phyloP scores from a whole-genome alignment of 164 flowering plant genomes.

The Cinnamomum chago region DNA sequence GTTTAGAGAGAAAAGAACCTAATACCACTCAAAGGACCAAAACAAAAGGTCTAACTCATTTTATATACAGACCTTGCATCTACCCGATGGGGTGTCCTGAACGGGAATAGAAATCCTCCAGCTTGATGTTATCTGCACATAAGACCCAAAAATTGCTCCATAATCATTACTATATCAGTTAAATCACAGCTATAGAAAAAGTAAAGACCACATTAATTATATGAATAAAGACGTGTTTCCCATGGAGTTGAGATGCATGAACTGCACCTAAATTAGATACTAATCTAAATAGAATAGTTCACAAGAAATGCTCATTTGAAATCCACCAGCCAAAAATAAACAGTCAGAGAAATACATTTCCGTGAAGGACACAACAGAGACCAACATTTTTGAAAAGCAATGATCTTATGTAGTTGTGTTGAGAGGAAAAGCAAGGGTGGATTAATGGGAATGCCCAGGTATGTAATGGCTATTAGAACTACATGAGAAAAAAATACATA shows the following conservation, averaged over 20 bases:
- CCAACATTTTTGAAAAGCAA: too few species aligned
- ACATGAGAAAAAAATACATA: conserved; percentile 1
- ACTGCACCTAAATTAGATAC: too few species aligned
- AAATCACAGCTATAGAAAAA: not conserved
- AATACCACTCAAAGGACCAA: not conserved
- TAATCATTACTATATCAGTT: not conserved
- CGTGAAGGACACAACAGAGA: too few species aligned
- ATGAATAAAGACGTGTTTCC: not conserved
- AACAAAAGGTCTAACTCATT: not conserved
- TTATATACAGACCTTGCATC: conserved; percentile 45
- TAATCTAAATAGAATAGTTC: too few species aligned
- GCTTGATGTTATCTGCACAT: conserved; percentile 44
- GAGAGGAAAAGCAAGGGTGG: not conserved
- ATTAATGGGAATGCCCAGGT: not conserved
- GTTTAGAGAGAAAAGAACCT: not conserved
- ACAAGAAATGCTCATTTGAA: too few species aligned
- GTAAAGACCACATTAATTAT: not conserved
- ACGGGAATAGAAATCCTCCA: conserved; percentile 31
- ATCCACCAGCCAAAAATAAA: too few species aligned
- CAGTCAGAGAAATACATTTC: too few species aligned
- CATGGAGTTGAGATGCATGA: not conserved
- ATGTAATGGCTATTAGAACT: not conserved
- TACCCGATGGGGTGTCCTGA: conserved; percentile 20
- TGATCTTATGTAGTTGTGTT: too few species aligned
- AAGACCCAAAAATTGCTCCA: not conserved